Evolutionary conservation across 371 early-diverging fungal genomes (phyloP).

Genomic region (Haplosporangium sp.): DNA sequence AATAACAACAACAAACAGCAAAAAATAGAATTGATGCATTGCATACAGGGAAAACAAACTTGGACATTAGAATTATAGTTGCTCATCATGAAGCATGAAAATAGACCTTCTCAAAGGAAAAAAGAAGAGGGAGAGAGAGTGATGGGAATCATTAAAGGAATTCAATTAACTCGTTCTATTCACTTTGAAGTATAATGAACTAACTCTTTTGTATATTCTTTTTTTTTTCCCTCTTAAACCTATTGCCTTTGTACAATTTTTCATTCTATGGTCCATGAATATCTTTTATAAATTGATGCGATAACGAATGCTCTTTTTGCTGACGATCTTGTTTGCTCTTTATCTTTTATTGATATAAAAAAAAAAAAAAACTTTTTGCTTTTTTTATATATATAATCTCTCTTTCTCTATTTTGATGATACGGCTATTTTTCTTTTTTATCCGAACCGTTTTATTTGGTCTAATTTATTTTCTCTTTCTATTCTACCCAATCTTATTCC

Average conservation of each 20-base stretch:
- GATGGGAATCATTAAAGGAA: too few relatives aligned
- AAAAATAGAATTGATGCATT: too few relatives aligned
- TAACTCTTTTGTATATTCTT: not conserved
- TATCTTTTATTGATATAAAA: not conserved
- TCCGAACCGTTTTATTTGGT: not conserved
- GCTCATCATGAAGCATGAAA: too few relatives aligned
- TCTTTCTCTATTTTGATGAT: not conserved
- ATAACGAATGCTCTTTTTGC: too few relatives aligned
- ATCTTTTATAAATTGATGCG: too few relatives aligned
- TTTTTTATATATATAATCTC: not conserved
- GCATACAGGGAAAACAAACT: too few relatives aligned
- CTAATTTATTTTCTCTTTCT: slow-evolving; percentile 2
- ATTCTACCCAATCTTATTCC: not conserved
- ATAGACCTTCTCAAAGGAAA: too few relatives aligned
- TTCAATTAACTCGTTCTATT: not conserved
- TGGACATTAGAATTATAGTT: too few relatives aligned
- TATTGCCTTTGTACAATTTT: too few relatives aligned
- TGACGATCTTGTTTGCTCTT: not conserved
- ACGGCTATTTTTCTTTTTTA: not conserved
- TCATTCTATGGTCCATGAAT: too few relatives aligned
- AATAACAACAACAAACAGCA: too few relatives aligned
- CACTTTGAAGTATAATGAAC: not conserved
- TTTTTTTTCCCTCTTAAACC: not conserved
- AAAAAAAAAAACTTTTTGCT: slow-evolving; percentile 15
- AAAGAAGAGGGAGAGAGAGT: too few relatives aligned